Percentiles rank a stretch among this genome's conserved stretches.
These are phyloP conservation scores for Colletotrichum orbiculare DNA, from an alignment of 2,329 filamentous ascomycete species.

Conservation along the genomic window DNA sequence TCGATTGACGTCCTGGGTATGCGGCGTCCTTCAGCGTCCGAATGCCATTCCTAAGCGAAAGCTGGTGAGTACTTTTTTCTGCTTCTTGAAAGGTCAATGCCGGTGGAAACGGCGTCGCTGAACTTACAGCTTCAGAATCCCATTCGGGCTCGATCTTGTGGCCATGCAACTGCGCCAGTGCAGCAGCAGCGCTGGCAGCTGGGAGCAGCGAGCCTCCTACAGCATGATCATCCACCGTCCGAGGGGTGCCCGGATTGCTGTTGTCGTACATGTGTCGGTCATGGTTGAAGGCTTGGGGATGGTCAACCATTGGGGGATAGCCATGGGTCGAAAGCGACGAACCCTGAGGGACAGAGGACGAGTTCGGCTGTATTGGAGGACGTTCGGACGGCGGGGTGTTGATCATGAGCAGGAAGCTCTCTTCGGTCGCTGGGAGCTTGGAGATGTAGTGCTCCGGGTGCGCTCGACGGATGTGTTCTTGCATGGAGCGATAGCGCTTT, in stretches of 20 bases:
- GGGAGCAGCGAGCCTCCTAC: constrained; percentile 69
- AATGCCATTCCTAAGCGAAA: constrained; percentile 72
- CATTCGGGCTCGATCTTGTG: constrained; percentile 81
- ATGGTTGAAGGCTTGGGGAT: constrained; percentile 61
- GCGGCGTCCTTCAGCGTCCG: constrained; percentile 74
- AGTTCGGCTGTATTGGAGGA: constrained; percentile 45
- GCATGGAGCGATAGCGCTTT: constrained; percentile 97
- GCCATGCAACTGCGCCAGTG: constrained; percentile 83
- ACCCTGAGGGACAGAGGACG: constrained; percentile 39
- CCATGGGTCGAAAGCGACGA: constrained; percentile 38
- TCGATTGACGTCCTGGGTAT: constrained; percentile 76
- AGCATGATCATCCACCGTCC: constrained; percentile 75
- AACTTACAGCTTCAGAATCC: constrained; percentile 80
- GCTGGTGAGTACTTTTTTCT: too few relatives aligned
- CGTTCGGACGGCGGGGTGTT: constrained; percentile 78
- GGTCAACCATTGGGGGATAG: constrained; percentile 39
- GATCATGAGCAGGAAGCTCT: constrained; percentile 98
- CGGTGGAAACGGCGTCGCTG: constrained; percentile 5
- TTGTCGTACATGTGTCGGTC: constrained; percentile 75
- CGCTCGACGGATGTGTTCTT: constrained; percentile 97
- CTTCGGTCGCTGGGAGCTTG: constrained; percentile 96
- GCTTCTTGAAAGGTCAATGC: too few relatives aligned
- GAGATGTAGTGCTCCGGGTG: constrained; percentile 98
- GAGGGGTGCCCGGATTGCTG: constrained; percentile 75
- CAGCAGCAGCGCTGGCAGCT: constrained; percentile 83